Conservation (phyloP, 768 basidiomycete species). For the Nidula microcarpa region DNA sequence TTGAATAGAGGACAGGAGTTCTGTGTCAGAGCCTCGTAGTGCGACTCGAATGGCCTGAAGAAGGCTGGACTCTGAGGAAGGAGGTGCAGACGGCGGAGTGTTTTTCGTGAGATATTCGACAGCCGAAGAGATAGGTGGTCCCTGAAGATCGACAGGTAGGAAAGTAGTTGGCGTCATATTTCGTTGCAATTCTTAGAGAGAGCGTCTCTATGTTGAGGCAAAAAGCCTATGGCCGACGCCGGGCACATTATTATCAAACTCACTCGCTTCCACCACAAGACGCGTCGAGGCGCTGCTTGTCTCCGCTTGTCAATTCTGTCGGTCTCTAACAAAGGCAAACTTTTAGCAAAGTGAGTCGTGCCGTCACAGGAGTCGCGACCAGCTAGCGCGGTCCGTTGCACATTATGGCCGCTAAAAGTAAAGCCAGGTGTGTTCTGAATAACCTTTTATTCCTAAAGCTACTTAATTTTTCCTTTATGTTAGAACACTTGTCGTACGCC, state of each 20-base stretch:
- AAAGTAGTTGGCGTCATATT: not conserved
- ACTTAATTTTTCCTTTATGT: not conserved
- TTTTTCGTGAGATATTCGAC: conserved; percentile 32
- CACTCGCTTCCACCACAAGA: too few species aligned
- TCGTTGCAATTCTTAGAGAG: not conserved
- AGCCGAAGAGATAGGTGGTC: conserved; percentile 40
- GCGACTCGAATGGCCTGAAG: conserved; percentile 58
- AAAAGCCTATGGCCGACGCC: not conserved
- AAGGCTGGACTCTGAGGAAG: conserved; percentile 33
- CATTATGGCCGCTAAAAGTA: conserved; percentile 59
- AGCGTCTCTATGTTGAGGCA: not conserved
- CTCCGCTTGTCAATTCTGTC: not conserved
- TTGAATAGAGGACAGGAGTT: conserved; percentile 35
- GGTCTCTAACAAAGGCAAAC: too few species aligned
- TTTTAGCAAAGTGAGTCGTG: too few species aligned
- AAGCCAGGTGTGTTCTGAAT: conserved; percentile 45
- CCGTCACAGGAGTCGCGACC: too few species aligned
- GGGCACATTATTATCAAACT: not conserved
- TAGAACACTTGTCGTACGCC: conserved; percentile 82
- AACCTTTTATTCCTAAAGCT: not conserved
- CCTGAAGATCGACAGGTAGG: conserved; percentile 22
- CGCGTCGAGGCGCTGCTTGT: not conserved
- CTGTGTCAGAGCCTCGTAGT: conserved; percentile 51
- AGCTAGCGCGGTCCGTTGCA: too few species aligned
- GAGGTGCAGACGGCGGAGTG: conserved; percentile 11